Conservation (phyloP, 2,329 filamentous ascomycete species). For the Trichocomaceae sp. region DNA sequence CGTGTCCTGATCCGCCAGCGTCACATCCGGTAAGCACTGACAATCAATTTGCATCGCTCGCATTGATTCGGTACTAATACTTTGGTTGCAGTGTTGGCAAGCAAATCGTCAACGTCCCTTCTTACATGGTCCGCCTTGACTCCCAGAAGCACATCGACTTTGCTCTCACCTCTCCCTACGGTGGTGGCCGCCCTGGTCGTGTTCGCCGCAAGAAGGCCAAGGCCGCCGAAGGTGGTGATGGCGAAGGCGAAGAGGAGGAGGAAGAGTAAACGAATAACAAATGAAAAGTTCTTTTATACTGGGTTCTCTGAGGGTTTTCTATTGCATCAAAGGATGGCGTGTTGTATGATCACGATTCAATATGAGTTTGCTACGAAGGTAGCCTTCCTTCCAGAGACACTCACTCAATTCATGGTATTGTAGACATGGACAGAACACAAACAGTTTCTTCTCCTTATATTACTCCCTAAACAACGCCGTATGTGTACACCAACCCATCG, state of each 20-base stretch:
- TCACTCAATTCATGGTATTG: not conserved
- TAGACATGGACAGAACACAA: not conserved
- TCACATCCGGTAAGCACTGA: slow-evolving; percentile 68
- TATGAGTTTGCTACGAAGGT: slow-evolving; percentile 30
- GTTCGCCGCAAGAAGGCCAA: slow-evolving; percentile 99
- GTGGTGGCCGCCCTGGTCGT: slow-evolving; percentile 93
- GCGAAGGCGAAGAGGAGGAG: slow-evolving; percentile 64
- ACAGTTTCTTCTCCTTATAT: not conserved
- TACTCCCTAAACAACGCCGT: slow-evolving; percentile 21
- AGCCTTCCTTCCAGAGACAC: slow-evolving; percentile 28
- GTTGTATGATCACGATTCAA: slow-evolving; percentile 36
- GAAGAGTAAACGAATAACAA: slow-evolving; percentile 55
- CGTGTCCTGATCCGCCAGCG: slow-evolving; percentile 99
- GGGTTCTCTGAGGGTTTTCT: slow-evolving; percentile 33
- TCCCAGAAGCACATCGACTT: slow-evolving; percentile 99
- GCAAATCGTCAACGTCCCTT: slow-evolving; percentile 99
- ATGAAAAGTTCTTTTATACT: slow-evolving; percentile 28
- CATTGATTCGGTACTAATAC: slow-evolving; percentile 5
- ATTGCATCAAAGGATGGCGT: slow-evolving; percentile 34
- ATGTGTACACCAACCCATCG: not conserved
- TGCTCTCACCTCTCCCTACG: slow-evolving; percentile 92
- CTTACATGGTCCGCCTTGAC: slow-evolving; percentile 98
- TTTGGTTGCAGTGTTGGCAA: slow-evolving; percentile 69
- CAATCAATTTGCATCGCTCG: not conserved
- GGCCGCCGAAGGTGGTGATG: slow-evolving; percentile 68